Evolutionary conservation across 2,329 filamentous ascomycete genomes (phyloP).

Genomic region (Trichoderma gracile): DNA sequence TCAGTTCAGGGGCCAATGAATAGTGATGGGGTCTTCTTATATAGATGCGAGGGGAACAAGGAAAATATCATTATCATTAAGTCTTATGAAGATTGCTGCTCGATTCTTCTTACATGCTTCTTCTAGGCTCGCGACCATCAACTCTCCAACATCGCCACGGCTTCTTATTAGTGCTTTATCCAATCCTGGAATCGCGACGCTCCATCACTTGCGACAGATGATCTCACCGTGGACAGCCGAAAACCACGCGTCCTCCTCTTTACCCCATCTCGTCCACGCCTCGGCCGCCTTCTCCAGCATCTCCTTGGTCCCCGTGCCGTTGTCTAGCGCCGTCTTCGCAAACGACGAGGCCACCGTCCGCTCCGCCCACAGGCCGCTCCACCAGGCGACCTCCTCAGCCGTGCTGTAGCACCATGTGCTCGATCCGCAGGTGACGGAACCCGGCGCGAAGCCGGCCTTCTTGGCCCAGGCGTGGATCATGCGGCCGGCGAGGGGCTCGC

Average conservation of each 20-base stretch:
- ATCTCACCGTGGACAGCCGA: conserved; percentile 26
- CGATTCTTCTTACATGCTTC: neutral
- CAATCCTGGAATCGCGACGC: neutral
- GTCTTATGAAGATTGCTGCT: neutral
- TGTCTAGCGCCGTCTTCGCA: conserved; percentile 27
- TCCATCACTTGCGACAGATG: conserved; percentile 26
- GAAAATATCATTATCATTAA: neutral
- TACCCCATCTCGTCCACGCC: conserved; percentile 25
- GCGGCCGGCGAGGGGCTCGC: conserved; percentile 31
- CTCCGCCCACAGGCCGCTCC: conserved; percentile 32
- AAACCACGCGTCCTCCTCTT: conserved; percentile 28
- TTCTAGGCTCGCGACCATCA: neutral
- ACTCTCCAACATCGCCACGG: no score
- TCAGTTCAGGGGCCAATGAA: neutral
- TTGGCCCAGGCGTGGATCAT: conserved; percentile 32
- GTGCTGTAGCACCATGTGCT: conserved; percentile 32
- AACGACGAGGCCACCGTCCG: conserved; percentile 29
- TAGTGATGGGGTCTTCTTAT: neutral
- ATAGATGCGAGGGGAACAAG: neutral
- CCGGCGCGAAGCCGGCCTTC: conserved; percentile 28
- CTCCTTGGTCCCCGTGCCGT: conserved; percentile 29
- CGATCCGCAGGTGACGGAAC: conserved; percentile 26
- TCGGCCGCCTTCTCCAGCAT: conserved; percentile 26
- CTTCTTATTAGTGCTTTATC: no score
- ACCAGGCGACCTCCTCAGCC: conserved; percentile 29